A percentile compares a stretch with the other conserved stretches of the same genome.
Conservation (phyloP, 176 grass and related monocot species). For the Thinopyrum elongatum region DNA sequence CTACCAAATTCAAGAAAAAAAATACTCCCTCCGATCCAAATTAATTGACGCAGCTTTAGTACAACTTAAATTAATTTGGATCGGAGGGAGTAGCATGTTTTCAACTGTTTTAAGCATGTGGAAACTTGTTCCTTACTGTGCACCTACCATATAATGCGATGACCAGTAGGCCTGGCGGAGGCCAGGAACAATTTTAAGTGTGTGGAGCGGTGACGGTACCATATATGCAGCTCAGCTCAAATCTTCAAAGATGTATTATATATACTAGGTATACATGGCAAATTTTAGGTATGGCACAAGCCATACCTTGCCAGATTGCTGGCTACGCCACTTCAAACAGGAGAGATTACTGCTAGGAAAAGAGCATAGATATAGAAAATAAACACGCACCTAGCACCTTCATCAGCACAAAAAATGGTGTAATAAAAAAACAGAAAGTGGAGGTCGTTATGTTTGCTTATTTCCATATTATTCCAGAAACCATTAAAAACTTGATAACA, state of each 20-base stretch:
- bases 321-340: neutral
- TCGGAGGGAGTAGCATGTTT: neutral
- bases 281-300: no score
- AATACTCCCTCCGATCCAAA: no score
- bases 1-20: neutral
- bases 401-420: neutral
- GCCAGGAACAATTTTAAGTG: no score
- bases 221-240: no score
- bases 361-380: neutral
- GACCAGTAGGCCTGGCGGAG: neutral
- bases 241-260: no score
- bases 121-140: neutral
- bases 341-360: neutral
- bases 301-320: no score
- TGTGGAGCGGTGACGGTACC: no score
- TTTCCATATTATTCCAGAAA: conserved; percentile 2
- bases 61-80: no score
- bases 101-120: neutral
- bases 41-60: no score
- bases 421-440: neutral
- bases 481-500: neutral
- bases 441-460: neutral
- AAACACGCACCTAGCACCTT: neutral
- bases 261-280: no score
- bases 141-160: neutral